These are phyloP conservation scores for Cladophialophora bantiana DNA, from an alignment of 2,329 filamentous ascomycete genomes.

Conservation along the genomic window DNA sequence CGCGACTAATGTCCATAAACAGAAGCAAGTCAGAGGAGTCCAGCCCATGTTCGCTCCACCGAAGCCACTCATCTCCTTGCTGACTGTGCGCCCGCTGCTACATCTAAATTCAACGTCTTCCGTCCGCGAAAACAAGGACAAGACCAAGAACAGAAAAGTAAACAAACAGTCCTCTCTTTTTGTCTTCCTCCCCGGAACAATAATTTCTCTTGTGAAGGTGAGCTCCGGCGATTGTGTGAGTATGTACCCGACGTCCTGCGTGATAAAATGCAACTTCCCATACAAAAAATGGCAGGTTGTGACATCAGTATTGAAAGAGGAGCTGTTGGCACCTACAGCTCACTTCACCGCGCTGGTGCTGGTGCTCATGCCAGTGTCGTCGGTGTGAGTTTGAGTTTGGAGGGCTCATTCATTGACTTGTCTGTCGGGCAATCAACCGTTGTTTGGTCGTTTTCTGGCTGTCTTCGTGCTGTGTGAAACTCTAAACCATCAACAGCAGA, in stretches of 20 bases:
- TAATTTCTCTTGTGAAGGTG: not conserved
- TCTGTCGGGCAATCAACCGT: slow-evolving; percentile 12
- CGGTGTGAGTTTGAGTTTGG: not conserved
- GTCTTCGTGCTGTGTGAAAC: not conserved
- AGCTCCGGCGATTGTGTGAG: not conserved
- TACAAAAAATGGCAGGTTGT: not conserved
- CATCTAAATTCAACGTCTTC: slow-evolving; percentile 18
- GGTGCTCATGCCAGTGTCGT: not conserved
- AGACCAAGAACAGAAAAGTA: not conserved
- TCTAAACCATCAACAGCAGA: slow-evolving; percentile 5
- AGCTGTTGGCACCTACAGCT: not conserved
- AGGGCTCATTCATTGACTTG: slow-evolving; percentile 11
- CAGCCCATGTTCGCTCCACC: not conserved
- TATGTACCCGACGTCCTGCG: not conserved
- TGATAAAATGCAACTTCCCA: not conserved
- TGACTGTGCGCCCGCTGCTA: not conserved
- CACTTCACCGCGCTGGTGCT: not conserved
- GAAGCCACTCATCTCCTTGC: not conserved
- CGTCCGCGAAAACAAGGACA: not conserved
- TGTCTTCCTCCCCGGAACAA: not conserved
- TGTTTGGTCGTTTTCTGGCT: slow-evolving; percentile 14
- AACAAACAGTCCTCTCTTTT: not conserved
- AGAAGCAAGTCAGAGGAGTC: not conserved
- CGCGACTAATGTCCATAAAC: not conserved
- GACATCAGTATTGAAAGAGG: not conserved